Percentiles rank a stretch among this genome's conserved stretches.
Evolutionary conservation across 495 filamentous ascomycete genomes (phyloP).

Genomic region (Xylaria flabelliformis): DNA sequence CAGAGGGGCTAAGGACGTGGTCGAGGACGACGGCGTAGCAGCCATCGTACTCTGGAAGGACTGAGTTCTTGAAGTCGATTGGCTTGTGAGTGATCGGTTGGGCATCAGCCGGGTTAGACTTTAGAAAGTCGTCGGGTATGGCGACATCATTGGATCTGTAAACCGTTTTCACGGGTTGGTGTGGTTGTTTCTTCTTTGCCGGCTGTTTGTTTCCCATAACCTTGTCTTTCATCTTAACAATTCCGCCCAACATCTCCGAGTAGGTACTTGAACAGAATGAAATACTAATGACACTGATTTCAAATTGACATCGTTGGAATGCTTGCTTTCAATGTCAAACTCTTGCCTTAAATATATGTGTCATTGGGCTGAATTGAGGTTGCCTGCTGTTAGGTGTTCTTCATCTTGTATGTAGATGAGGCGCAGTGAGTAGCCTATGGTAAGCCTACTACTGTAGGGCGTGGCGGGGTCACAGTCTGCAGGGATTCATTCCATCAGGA

Average conservation of each 20-base stretch:
- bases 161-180: constrained; percentile 18
- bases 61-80: constrained; percentile 61
- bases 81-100: constrained; percentile 41
- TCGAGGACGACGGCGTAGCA: constrained; percentile 69
- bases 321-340: not conserved
- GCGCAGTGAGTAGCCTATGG: not conserved
- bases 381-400: not conserved
- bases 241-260: constrained; percentile 3
- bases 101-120: constrained; percentile 38
- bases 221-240: constrained; percentile 14
- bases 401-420: not conserved
- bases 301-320: not conserved
- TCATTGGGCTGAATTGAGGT: not conserved
- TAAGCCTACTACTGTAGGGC: not conserved
- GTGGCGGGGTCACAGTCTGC: not conserved
- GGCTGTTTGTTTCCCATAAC: constrained; percentile 16
- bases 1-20: constrained; percentile 63
- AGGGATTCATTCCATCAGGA: not conserved
- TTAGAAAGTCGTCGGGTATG: constrained; percentile 46
- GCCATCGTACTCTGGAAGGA: constrained; percentile 60
- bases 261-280: not conserved
- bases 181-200: not conserved
- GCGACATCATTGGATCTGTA: constrained; percentile 43
- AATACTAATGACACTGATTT: not conserved
- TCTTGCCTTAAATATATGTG: not conserved